These are phyloP conservation scores for Flaveria trinervia DNA, from an alignment of 129 eudicot species.

Conservation along the genomic window DNA sequence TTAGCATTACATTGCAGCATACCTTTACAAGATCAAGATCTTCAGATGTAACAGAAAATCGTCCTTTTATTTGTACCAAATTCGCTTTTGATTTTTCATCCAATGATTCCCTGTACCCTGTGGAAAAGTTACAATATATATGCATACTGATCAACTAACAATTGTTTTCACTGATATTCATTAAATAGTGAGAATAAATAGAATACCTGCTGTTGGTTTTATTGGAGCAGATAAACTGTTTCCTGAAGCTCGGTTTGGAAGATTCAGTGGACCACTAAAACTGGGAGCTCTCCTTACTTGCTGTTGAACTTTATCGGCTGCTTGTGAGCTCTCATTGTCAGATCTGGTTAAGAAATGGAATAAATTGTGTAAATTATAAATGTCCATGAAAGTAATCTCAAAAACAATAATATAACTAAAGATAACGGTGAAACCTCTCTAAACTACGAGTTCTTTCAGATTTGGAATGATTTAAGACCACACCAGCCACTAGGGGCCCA, in stretches of 20 bases:
- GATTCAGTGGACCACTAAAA: slow-evolving; percentile 91
- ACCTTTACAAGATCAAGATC: slow-evolving; percentile 94
- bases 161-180: not conserved
- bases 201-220: slow-evolving; percentile 84
- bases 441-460: slow-evolving; percentile 60
- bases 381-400: not conserved
- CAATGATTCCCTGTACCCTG: slow-evolving; percentile 73
- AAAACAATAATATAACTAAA: not conserved
- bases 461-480: slow-evolving; percentile 57
- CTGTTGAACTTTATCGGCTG: slow-evolving; percentile 52
- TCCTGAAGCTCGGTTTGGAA: slow-evolving; percentile 93
- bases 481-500: slow-evolving; percentile 88
- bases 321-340: slow-evolving; percentile 66
- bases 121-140: slow-evolving; percentile 13
- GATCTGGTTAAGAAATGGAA: slow-evolving; percentile 34
- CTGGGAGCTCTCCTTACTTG: slow-evolving; percentile 71
- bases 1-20: slow-evolving; percentile 21
- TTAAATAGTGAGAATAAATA: slow-evolving; percentile 18
- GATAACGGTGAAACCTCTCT: slow-evolving; percentile 58
- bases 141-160: slow-evolving; percentile 8
- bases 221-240: slow-evolving; percentile 98
- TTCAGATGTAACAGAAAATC: slow-evolving; percentile 96
- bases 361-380: not conserved
- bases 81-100: slow-evolving; percentile 91
- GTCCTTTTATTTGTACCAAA: slow-evolving; percentile 92